A percentile compares a stretch with the other conserved stretches of the same genome.
Evolutionary conservation across 768 basidiomycete species (phyloP).

Genomic region (button mushroom (Agaricus bisporus)): DNA sequence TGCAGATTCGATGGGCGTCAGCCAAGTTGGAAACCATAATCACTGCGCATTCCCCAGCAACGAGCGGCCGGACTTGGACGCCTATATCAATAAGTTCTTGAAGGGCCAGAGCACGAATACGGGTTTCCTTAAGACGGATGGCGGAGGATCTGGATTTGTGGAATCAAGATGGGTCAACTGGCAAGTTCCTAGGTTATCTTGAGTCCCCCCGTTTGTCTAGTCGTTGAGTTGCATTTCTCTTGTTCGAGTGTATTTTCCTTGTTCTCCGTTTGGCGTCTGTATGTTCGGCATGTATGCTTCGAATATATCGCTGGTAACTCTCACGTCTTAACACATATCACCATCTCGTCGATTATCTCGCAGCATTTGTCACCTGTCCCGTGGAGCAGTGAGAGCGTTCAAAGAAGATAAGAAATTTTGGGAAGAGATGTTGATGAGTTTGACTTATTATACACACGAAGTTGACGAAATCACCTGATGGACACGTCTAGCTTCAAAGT

Average conservation of each 20-base stretch:
- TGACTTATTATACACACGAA: too few relatives aligned
- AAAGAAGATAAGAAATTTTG: too few relatives aligned
- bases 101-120: conserved; percentile 43
- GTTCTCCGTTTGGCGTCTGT: background rate
- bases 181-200: conserved; percentile 38
- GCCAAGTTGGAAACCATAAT: conserved; percentile 45
- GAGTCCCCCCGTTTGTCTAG: conserved; percentile 6
- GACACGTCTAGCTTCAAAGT: too few relatives aligned
- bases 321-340: too few relatives aligned
- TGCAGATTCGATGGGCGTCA: conserved; percentile 42
- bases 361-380: too few relatives aligned
- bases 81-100: conserved; percentile 53
- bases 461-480: too few relatives aligned
- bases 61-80: conserved; percentile 39
- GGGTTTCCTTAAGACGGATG: conserved; percentile 38
- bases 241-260: background rate
- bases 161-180: conserved; percentile 42
- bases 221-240: background rate
- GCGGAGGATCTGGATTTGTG: conserved; percentile 33
- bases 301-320: background rate
- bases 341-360: too few relatives aligned
- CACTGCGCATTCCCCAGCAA: conserved; percentile 51
- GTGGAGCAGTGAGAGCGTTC: too few relatives aligned
- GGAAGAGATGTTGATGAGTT: too few relatives aligned
- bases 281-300: background rate